Evolutionary conservation across 108 stramenopile genomes (phyloP), one percentile per base, ranked within the genome.

Genomic region (Skeletonema costatum): DNA sequence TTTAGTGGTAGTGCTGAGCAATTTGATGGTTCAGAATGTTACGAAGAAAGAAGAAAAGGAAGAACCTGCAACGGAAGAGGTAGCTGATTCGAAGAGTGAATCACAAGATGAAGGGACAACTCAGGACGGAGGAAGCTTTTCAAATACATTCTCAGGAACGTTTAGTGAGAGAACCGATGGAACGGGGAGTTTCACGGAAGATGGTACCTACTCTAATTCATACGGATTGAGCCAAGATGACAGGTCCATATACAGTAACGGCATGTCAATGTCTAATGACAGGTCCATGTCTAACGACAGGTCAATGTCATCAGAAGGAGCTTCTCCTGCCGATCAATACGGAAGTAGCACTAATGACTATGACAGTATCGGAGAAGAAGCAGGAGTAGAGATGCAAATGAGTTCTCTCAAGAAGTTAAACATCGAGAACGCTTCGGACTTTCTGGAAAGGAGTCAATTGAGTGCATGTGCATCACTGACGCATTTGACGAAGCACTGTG

Each of bases 401-500:
- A 62, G 60, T 48, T 81, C 85, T 2, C 83, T 87, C 66, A 74
- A 85, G 58, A 73, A 87, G 51, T 50, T 74, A 69, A 87, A 88
- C 32, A 73, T 67, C 32, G 82, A 75, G 30, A 77, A 85, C 59
- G 39, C 75, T 39, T 72, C 66, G 36, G 83, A 88, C 60, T 87
- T 76, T 32, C 46, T 74, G 53, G 75, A 77, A 31, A 79, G 74
- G 33, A 85, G 83, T 46, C 77, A 88, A 51, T 44, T 87, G 73
- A 95, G 87, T 78, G 92, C 92, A 4, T 95, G 94, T 68, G 94
- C 94, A 11, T 89, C 89, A 21, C 70, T 95, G 30, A 21, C 92
- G 17, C 94, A 95, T 76, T 61, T 95, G 9, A 89, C 94, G 17
- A 93, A 93, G 75, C 87, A 91, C 39, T 95, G 94, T 63, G 74